Evolutionary conservation across 768 basidiomycete genomes (phyloP), one percentile per base, ranked within the genome.

Genomic region (Russula brevipes): DNA sequence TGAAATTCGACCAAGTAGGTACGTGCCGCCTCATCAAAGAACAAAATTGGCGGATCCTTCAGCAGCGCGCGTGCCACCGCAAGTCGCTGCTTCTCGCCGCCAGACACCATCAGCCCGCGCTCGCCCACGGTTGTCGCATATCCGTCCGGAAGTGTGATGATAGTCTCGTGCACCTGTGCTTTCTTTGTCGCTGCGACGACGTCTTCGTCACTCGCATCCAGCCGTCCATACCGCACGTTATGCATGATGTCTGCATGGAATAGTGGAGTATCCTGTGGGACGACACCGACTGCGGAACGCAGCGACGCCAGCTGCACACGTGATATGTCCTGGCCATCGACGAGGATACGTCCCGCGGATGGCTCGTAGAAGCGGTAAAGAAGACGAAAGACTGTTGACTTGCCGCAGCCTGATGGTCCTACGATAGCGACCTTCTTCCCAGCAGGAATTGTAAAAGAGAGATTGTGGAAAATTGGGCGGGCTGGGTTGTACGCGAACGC

Each of bases 341-440:
- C 82, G 57, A 83, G 76, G 66, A 99, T 98, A n/a, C 79, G 76
- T 2, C 97, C 97, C 0, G 82, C 79, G 0, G 79, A 72, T 0
- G 94, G 93, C 46, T 93, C 86, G 73, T 98, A 99, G 82, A 98
- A 98, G 33, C 96, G 82, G 79, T 90, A 98, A 30, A 97, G 77
- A 0, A 99, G 85, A 9, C 96, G 85, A 78, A 98, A 90, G 56
- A 99, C 85, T 4, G 97, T 99, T 16, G 94, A 96, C 76, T 99
- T 99, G 5, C 97, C 97, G 70, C 94, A 97, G 11, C 97, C 97
- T 0, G 91, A 94, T 0, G 97, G 94, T 0, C 97, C 97, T 46
- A 99, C 97, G 57, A 99, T 89, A 19, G 96, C 97, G 2, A 96
- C 88, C 70, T 98, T 98, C 77, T 94, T 93, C 5, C 97, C 97